These are phyloP conservation scores for Pseudogymnoascus sp. DNA, from an alignment of 2,329 filamentous ascomycete species.

Conservation along the genomic window DNA sequence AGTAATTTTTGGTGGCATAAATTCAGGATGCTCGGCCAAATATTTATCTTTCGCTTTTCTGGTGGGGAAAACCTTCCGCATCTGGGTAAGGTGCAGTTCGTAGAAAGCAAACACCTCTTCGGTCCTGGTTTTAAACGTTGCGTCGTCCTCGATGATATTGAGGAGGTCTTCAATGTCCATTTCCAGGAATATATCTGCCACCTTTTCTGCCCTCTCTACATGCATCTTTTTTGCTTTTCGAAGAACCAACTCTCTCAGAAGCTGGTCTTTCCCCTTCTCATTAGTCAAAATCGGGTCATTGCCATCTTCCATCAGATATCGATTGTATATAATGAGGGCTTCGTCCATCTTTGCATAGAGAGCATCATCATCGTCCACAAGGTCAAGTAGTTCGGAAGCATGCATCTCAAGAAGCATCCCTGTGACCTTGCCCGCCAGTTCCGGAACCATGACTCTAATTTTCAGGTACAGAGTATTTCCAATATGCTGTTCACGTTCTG, in stretches of 20 bases:
- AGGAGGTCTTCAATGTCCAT: conserved; percentile 3
- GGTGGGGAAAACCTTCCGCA: background rate
- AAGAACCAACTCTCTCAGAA: background rate
- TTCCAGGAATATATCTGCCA: background rate
- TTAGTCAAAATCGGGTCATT: background rate
- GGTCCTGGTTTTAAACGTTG: background rate
- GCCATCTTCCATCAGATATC: background rate
- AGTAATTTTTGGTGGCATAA: background rate
- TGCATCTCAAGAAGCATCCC: background rate
- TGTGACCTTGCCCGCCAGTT: background rate
- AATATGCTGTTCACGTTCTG: background rate
- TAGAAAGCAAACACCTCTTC: conserved; percentile 5
- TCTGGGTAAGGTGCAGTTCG: background rate
- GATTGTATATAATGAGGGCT: background rate
- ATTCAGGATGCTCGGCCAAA: background rate
- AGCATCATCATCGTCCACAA: background rate
- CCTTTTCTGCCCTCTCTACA: background rate
- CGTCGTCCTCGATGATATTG: background rate
- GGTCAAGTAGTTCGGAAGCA: background rate
- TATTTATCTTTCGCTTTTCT: background rate
- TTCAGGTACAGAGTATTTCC: background rate
- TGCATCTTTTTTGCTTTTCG: background rate
- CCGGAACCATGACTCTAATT: background rate
- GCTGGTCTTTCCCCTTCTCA: background rate
- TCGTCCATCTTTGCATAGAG: background rate